These are phyloP conservation scores for Lobulomyces angularis DNA, from an alignment of 192 early-diverging fungal species.

Conservation along the genomic window DNA sequence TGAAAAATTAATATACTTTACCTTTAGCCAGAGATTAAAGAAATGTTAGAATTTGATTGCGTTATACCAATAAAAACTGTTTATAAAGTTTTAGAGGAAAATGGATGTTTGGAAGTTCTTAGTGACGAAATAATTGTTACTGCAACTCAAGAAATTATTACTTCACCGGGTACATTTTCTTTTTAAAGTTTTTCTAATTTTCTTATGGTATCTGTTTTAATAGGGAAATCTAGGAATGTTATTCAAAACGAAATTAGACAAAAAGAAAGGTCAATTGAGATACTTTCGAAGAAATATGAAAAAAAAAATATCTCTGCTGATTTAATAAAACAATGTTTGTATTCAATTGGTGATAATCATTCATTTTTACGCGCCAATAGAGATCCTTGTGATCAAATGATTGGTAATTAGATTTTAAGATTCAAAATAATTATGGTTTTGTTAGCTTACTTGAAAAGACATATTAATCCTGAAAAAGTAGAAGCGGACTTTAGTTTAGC, in stretches of 20 bases:
- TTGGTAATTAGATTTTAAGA: conserved; percentile 8
- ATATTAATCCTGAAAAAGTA: conserved; percentile 52
- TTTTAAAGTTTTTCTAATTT: too few relatives aligned
- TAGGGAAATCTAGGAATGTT: conserved; percentile 48
- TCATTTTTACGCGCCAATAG: conserved; percentile 71
- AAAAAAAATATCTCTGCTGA: conserved; percentile 16
- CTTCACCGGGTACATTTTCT: conserved; percentile 18
- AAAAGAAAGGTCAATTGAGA: conserved; percentile 87
- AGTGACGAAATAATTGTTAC: conserved; percentile 63
- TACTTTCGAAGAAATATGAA: conserved; percentile 68
- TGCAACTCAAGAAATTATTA: conserved; percentile 51
- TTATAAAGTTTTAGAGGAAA: conserved; percentile 56
- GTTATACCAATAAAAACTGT: conserved; percentile 87
- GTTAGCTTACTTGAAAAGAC: conserved; percentile 49
- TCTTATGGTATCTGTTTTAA: conserved; percentile 53
- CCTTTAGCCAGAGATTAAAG: conserved; percentile 39
- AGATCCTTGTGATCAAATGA: conserved; percentile 93
- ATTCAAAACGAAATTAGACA: conserved; percentile 75
- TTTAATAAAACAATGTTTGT: conserved; percentile 67
- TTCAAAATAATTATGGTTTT: conserved; percentile 2
- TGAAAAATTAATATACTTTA: neutral
- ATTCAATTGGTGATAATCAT: conserved; percentile 97
- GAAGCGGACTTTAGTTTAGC: conserved; percentile 64
- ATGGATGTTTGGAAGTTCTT: conserved; percentile 52
- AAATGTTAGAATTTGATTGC: conserved; percentile 66